Percentiles rank a stretch among this genome's conserved stretches.
phyloP scores from a whole-genome alignment of 129 eudicot species.

The carrot (Daucus carota) region DH1_v3.0 NC_030382.2:33290001-33290500 shows the following conservation, averaged over 20 bases:
- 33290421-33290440: conserved; percentile 74
- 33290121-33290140: conserved; percentile 95
- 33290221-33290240: conserved; percentile 3
- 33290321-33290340: conserved; percentile 60
- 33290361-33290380: neutral
- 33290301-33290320: conserved; percentile 57
- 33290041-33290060: neutral
- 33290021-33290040: neutral
- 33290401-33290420: conserved; percentile 38
- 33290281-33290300: conserved; percentile 77
- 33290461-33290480: conserved; percentile 69
- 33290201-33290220: neutral
- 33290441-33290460: conserved; percentile 67
- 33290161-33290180: conserved; percentile 97
- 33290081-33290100: neutral
- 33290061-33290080: neutral
- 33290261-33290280: conserved; percentile 90
- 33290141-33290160: conserved; percentile 93
- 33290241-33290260: conserved; percentile 55
- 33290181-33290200: neutral
- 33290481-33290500: conserved; percentile 44
- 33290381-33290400: conserved; percentile 16
- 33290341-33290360: neutral
- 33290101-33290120: conserved; percentile 70
- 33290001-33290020: neutral